Conservation (phyloP, 2,329 filamentous ascomycete genomes). For the Pseudogymnoascus sp. region DNA sequence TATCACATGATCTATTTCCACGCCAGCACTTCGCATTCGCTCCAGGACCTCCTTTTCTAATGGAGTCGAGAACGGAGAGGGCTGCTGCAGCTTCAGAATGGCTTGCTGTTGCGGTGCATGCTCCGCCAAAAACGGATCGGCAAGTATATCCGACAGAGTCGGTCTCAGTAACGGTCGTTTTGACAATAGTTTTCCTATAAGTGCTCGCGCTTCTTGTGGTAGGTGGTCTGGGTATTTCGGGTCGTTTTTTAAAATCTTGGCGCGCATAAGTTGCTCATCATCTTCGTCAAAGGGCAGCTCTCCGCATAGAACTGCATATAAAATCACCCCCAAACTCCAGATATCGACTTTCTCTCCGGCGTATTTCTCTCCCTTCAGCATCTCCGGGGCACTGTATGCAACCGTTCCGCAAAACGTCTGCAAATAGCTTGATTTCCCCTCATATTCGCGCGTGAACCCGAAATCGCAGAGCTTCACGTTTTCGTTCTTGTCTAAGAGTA, state of each 20-base stretch:
- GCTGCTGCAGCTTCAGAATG: slow-evolving; percentile 74
- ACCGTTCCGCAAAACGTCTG: slow-evolving; percentile 98
- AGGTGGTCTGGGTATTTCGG: slow-evolving; percentile 77
- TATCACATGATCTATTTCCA: slow-evolving; percentile 89
- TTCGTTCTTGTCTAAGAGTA: slow-evolving; percentile 89
- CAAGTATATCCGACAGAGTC: slow-evolving; percentile 72
- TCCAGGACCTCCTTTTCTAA: slow-evolving; percentile 87
- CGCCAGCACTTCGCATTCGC: slow-evolving; percentile 85
- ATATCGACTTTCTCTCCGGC: slow-evolving; percentile 97
- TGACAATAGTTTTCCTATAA: slow-evolving; percentile 75
- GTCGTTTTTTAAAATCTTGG: slow-evolving; percentile 75
- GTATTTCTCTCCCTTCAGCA: slow-evolving; percentile 97
- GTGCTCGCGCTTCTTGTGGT: slow-evolving; percentile 63
- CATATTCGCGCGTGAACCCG: slow-evolving; percentile 95
- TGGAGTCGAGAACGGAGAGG: slow-evolving; percentile 73
- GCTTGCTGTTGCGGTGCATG: slow-evolving; percentile 81
- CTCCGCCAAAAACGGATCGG: slow-evolving; percentile 79
- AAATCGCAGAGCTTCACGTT: slow-evolving; percentile 98
- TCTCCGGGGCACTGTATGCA: slow-evolving; percentile 95
- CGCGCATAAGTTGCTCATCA: slow-evolving; percentile 78
- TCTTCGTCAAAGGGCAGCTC: slow-evolving; percentile 95
- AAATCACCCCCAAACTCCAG: slow-evolving; percentile 80
- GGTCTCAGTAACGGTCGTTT: slow-evolving; percentile 83
- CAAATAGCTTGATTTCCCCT: slow-evolving; percentile 86
- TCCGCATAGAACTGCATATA: slow-evolving; percentile 73